Percentiles rank a stretch among this genome's conserved stretches.
Conservation (phyloP, 768 basidiomycete species). For the Pisolithus orientalis region DNA sequence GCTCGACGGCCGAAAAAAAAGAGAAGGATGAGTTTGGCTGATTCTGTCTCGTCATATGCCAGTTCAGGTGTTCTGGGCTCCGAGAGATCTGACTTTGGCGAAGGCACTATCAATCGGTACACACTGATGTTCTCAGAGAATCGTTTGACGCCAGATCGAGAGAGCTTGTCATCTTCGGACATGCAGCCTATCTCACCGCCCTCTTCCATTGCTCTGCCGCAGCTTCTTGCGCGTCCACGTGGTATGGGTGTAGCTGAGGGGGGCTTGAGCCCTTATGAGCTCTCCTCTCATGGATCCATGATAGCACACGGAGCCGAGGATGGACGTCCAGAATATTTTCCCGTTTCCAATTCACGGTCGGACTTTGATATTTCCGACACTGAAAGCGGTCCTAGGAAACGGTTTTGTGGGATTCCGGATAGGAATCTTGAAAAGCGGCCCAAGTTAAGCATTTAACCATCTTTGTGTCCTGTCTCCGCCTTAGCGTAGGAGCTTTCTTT, state of each 20-base stretch:
- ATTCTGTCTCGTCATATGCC: conserved; percentile 29
- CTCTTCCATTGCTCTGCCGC: conserved; percentile 21
- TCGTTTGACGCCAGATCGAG: conserved; percentile 27
- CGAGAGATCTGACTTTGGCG: conserved; percentile 18
- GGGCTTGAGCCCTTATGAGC: conserved; percentile 22
- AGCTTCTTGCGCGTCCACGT: conserved; percentile 19
- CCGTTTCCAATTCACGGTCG: conserved; percentile 30
- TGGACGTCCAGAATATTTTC: conserved; percentile 27
- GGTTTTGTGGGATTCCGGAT: conserved; percentile 12
- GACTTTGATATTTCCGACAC: conserved; percentile 26
- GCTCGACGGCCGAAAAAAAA: conserved; percentile 28
- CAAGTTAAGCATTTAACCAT: conserved; percentile 23
- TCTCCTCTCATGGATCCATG: conserved; percentile 12
- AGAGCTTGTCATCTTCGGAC: conserved; percentile 27
- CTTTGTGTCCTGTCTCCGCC: conserved; percentile 3
- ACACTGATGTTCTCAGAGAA: conserved; percentile 22
- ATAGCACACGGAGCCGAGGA: conserved; percentile 13
- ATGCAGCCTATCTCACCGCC: conserved; percentile 28
- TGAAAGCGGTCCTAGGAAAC: conserved; percentile 20
- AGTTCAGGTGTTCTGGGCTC: conserved; percentile 19
- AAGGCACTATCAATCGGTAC: conserved; percentile 13
- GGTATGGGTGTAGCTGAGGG: conserved; percentile 13
- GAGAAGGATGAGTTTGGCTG: conserved; percentile 30
- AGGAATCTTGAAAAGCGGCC: conserved; percentile 19
- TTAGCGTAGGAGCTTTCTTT: conserved; percentile 2